These are phyloP conservation scores for Colletotrichum karsti DNA, from an alignment of 2,329 filamentous ascomycete genomes.

Conservation along the genomic window DNA sequence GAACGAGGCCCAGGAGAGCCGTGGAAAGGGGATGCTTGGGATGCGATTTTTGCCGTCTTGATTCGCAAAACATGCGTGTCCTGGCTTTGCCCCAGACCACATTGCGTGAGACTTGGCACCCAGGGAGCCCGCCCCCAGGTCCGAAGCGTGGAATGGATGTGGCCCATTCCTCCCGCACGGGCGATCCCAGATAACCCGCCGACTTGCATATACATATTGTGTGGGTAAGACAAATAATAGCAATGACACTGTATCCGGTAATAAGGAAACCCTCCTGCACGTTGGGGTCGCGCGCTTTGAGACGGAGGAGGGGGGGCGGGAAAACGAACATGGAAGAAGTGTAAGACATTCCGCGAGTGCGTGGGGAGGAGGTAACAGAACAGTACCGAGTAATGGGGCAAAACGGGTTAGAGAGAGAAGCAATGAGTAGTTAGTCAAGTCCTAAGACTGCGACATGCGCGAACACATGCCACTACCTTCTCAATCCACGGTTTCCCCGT, in stretches of 20 bases:
- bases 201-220: constrained; percentile 24
- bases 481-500: constrained; percentile 1
- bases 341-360: not conserved
- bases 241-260: not conserved
- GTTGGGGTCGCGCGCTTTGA: not conserved
- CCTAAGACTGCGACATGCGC: not conserved
- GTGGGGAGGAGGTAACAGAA: not conserved
- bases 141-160: not conserved
- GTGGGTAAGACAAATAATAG: constrained; percentile 3
- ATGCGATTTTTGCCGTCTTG: not conserved
- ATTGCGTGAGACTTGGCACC: not conserved
- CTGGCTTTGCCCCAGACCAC: constrained; percentile 23
- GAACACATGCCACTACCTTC: not conserved
- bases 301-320: not conserved
- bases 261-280: not conserved
- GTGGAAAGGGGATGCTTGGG: not conserved
- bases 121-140: not conserved
- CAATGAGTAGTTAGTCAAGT: not conserved
- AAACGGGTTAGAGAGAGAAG: not conserved
- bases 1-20: not conserved
- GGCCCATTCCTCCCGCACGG: constrained; percentile 15
- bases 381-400: not conserved
- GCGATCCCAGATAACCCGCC: constrained; percentile 11
- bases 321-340: not conserved
- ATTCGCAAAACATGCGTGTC: constrained; percentile 16